These are phyloP conservation scores for Suillus variegatus DNA, from an alignment of 768 basidiomycete genomes.

Conservation along the genomic window DNA sequence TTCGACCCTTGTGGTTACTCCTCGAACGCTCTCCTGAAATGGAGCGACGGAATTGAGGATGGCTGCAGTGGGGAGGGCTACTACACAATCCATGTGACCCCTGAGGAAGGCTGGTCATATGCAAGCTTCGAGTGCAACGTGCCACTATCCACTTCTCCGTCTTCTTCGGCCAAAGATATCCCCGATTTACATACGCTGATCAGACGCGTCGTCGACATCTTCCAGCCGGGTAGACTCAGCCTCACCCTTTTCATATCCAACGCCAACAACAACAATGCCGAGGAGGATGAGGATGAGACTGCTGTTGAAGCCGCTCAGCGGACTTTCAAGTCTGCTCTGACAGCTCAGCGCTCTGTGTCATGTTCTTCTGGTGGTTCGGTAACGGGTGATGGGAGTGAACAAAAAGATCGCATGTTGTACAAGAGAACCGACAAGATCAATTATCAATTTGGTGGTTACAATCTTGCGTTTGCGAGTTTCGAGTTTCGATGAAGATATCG, in stretches of 20 bases:
- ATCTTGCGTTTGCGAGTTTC: slow-evolving; percentile 88
- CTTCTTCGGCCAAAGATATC: slow-evolving; percentile 39
- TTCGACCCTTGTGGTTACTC: slow-evolving; percentile 97
- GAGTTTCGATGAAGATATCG: slow-evolving; percentile 45
- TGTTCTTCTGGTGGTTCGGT: slow-evolving; percentile 23
- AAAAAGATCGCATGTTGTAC: slow-evolving; percentile 46
- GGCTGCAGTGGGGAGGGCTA: slow-evolving; percentile 73
- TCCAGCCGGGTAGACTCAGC: slow-evolving; percentile 83
- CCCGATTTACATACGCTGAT: slow-evolving; percentile 83
- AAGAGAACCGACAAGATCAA: slow-evolving; percentile 94
- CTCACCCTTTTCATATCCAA: slow-evolving; percentile 91
- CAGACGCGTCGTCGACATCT: slow-evolving; percentile 88
- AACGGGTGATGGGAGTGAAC: slow-evolving; percentile 15
- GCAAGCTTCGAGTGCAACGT: slow-evolving; percentile 99
- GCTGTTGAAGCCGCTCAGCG: slow-evolving; percentile 73
- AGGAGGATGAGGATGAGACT: slow-evolving; percentile 49
- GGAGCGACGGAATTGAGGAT: slow-evolving; percentile 38
- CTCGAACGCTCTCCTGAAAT: slow-evolving; percentile 84
- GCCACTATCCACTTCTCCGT: slow-evolving; percentile 49
- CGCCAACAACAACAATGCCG: slow-evolving; percentile 40
- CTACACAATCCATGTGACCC: slow-evolving; percentile 98
- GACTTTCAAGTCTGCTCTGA: slow-evolving; percentile 70
- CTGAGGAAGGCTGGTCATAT: slow-evolving; percentile 97
- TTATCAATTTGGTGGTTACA: slow-evolving; percentile 95
- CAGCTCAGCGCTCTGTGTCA: slow-evolving; percentile 27